Evolutionary conservation across 129 eudicot genomes (phyloP).

Genomic region (Glebionis coronaria): DNA sequence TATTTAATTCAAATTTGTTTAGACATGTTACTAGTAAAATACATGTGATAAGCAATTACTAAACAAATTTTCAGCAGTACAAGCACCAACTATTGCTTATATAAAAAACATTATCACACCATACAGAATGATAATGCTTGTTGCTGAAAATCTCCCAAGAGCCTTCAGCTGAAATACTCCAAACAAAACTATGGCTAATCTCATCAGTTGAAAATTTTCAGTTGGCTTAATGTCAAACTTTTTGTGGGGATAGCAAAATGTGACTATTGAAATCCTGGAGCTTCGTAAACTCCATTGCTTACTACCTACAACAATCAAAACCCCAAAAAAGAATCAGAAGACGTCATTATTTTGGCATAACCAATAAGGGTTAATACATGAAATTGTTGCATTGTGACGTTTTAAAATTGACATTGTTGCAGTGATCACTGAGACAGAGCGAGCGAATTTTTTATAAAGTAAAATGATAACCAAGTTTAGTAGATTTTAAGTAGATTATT

Average conservation of each 20-base stretch:
- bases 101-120: not conserved
- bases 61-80: not conserved
- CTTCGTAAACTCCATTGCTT: too few relatives aligned
- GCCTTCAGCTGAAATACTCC: too few relatives aligned
- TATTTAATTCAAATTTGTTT: conserved; percentile 1
- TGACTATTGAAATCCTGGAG: conserved; percentile 28
- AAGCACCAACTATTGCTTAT: too few relatives aligned
- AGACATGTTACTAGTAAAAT: conserved; percentile 4
- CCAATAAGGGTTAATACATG: not conserved
- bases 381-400: too few relatives aligned
- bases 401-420: not conserved
- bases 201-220: conserved; percentile 6
- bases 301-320: conserved; percentile 25
- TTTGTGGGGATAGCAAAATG: conserved; percentile 34
- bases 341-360: not conserved
- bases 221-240: conserved; percentile 28
- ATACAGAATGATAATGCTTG: not conserved
- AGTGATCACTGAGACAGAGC: not conserved
- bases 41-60: not conserved
- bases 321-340: not conserved
- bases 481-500: not conserved
- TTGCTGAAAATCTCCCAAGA: too few relatives aligned
- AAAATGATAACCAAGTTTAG: conserved; percentile 6
- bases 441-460: not conserved
- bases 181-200: too few relatives aligned